Base-by-base conservation (phyloP, 2,329 filamentous ascomycete genomes). In the Tympanopsis confertula region DNA sequence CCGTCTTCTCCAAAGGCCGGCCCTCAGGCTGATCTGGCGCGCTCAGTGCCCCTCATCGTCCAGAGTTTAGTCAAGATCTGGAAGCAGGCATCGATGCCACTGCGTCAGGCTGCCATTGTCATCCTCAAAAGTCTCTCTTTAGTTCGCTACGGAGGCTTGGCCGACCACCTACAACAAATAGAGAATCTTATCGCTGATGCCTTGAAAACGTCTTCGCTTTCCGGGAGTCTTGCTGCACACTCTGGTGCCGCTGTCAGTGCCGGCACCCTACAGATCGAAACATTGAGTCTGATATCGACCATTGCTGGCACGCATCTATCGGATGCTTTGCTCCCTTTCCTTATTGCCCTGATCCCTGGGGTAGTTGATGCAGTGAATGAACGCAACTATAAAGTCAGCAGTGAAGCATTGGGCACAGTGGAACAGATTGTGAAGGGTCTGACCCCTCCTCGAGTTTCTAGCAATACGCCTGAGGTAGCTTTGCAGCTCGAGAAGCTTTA, bases 321-420 rank as follows among this genome's bases (percentile, higher is more conserved):
- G 5, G 71, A 71, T 38, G 64, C 75, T 13, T 60, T 85, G 28
- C 65, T 81, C 39, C 75, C 79, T 3, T 81, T 80, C 53, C 60
- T 85, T 17, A 63, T 65, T 22, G 72, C 71, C 20, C 66, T 83
- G 36, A 67, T 84, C n/a, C 75, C 77, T 4, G 70, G 71, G 5
- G 65, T 84, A 20, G 65, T 77, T 13, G 61, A 57, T 13, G 72
- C 76, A 36, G 70, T 74, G 35, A 71, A 72, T 43, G 78, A 84
- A 43, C 74, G 71, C 42, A 81, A 78, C 49, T 81, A 78, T 52
- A 85, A 82, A 54, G 70, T 85, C 29, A 79, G 80, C 22, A 73
- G 71, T 39, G 78, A 83, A 53, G 78, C 78, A 13, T 66, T 85
- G 35, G 65, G 67, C 4, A 73, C 79, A 2, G 69, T 79, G 30